A percentile compares a stretch with the other conserved stretches of the same genome.
Evolutionary conservation across 2,329 filamentous ascomycete species (phyloP).

Genomic region (Trichoderma hamatum): DNA sequence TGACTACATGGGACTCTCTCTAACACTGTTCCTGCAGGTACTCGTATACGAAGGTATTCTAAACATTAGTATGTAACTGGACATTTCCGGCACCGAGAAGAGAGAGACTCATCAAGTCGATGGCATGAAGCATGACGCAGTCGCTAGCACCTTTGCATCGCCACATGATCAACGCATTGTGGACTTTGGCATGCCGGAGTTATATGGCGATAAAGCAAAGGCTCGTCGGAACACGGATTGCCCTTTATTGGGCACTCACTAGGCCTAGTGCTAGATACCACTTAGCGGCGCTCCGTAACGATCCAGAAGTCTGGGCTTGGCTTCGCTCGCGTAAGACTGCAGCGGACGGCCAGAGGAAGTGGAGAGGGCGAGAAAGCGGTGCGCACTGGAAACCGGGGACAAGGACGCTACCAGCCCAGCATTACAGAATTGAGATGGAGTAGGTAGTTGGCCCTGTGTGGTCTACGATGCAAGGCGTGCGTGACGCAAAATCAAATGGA

Average conservation of each 20-base stretch:
- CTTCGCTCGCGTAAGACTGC: slow-evolving; percentile 20
- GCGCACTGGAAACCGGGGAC: background rate
- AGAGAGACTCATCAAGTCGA: background rate
- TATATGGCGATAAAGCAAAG: background rate
- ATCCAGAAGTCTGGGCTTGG: slow-evolving; percentile 16
- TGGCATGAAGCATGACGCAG: background rate
- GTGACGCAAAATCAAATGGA: background rate
- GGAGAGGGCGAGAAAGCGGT: background rate
- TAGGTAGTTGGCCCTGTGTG: background rate
- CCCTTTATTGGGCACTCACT: background rate
- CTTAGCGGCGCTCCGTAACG: background rate
- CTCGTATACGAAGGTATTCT: background rate
- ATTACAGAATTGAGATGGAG: background rate
- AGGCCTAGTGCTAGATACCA: background rate
- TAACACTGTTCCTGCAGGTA: background rate
- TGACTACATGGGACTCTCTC: background rate
- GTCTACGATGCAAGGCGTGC: background rate
- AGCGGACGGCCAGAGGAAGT: background rate
- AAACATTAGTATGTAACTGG: background rate
- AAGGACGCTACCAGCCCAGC: background rate
- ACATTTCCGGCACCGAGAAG: background rate
- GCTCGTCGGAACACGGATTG: background rate
- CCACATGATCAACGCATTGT: slow-evolving; percentile 19
- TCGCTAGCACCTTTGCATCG: background rate
- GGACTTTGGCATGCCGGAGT: background rate